Conservation (phyloP, 129 eudicot genomes). For the Chrysanthemum seticuspe region DNA sequence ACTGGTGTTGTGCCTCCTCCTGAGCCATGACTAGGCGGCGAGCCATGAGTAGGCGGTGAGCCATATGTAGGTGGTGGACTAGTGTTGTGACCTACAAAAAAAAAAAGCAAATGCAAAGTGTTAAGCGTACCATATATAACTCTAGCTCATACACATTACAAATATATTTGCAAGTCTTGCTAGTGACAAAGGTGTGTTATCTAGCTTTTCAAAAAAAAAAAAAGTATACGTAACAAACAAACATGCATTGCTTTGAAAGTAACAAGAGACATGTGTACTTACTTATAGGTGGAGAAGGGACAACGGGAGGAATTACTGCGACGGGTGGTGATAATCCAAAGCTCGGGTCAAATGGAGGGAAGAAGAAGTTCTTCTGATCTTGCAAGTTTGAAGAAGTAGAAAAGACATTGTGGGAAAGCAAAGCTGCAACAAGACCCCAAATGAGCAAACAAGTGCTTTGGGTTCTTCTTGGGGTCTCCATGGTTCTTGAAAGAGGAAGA, state of each 20-base stretch:
- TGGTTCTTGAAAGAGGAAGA: constrained; percentile 18
- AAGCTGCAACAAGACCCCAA: constrained; percentile 43
- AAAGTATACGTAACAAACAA: no score
- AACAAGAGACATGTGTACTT: not conserved
- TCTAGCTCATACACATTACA: no score
- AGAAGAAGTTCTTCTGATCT: constrained; percentile 55
- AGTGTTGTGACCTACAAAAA: constrained; percentile 16
- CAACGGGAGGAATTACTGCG: constrained; percentile 17
- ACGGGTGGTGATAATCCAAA: constrained; percentile 34
- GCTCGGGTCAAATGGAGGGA: constrained; percentile 42
- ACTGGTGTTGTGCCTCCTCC: constrained; percentile 36
- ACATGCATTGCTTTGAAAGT: no score
- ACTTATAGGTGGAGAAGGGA: constrained; percentile 27
- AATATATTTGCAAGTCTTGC: not conserved
- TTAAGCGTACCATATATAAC: not conserved
- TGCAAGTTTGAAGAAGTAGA: constrained; percentile 42
- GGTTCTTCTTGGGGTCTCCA: constrained; percentile 33
- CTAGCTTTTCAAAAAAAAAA: no score
- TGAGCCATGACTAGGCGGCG: constrained; percentile 20
- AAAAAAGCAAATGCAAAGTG: not conserved
- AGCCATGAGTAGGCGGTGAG: not conserved
- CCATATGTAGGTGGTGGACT: constrained; percentile 43
- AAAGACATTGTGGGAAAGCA: constrained; percentile 40
- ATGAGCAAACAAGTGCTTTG: constrained; percentile 35
- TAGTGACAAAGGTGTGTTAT: not conserved